Conservation (phyloP, 768 basidiomycete species). For the Inosperma sp. region DNA sequence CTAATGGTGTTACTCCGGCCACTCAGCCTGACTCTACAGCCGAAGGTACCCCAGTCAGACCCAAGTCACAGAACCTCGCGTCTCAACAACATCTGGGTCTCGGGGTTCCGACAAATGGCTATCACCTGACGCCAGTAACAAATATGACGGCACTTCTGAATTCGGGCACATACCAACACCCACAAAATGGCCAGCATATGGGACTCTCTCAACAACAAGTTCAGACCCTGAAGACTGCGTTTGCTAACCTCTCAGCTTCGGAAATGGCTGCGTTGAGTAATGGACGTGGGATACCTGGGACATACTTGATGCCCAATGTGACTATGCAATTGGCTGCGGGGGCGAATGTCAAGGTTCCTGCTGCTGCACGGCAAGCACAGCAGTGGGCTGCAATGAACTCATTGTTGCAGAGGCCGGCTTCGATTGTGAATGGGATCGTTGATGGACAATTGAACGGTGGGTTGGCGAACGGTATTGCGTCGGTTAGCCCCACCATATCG, state of each 20-base stretch:
- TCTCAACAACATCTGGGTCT: slow-evolving; percentile 30
- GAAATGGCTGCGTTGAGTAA: slow-evolving; percentile 37
- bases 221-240: slow-evolving; percentile 54
- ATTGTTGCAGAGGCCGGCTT: slow-evolving; percentile 32
- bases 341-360: slow-evolving; percentile 41
- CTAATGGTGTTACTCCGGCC: slow-evolving; percentile 29
- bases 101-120: slow-evolving; percentile 41
- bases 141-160: slow-evolving; percentile 26
- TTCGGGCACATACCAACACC: slow-evolving; percentile 27
- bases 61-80: slow-evolving; percentile 43
- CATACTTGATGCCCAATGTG: slow-evolving; percentile 17
- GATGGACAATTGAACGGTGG: slow-evolving; percentile 19
- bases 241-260: slow-evolving; percentile 37
- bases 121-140: slow-evolving; percentile 42
- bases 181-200: slow-evolving; percentile 32
- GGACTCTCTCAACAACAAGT: slow-evolving; percentile 52
- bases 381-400: slow-evolving; percentile 22
- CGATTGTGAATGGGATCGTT: slow-evolving; percentile 33
- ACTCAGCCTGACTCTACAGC: slow-evolving; percentile 23
- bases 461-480: slow-evolving; percentile 16
- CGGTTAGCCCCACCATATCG: slow-evolving; percentile 32
- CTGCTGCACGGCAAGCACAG: slow-evolving; percentile 34
- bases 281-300: background rate
- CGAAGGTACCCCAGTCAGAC: slow-evolving; percentile 29
- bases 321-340: slow-evolving; percentile 30